phyloP scores from a whole-genome alignment of 1,284 basidiomycete species.

The Boletus smithii region DNA sequence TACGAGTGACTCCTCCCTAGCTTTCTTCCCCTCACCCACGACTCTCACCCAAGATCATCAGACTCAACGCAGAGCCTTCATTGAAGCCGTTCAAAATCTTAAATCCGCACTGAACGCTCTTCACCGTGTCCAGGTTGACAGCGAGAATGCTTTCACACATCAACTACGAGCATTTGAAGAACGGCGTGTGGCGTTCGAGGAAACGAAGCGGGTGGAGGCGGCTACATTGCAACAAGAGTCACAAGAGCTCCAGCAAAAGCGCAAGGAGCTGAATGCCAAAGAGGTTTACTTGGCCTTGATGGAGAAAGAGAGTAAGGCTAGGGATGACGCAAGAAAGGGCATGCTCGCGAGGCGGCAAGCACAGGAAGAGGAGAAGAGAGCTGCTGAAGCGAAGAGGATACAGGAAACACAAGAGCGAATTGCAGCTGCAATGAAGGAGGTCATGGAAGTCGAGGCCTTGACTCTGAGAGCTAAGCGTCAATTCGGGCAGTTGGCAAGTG shows the following conservation, averaged over 20 bases:
- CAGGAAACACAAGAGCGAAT: slow-evolving; percentile 23
- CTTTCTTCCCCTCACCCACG: slow-evolving; percentile 1
- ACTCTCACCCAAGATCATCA: slow-evolving; percentile 14
- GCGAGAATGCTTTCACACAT: slow-evolving; percentile 14
- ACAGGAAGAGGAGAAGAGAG: slow-evolving; percentile 26
- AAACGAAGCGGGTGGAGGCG: slow-evolving; percentile 11
- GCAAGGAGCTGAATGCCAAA: slow-evolving; percentile 22
- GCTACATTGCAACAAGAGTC: slow-evolving; percentile 6
- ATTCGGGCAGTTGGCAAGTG: slow-evolving; percentile 1
- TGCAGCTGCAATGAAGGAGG: slow-evolving; percentile 19
- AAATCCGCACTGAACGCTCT: slow-evolving; percentile 6
- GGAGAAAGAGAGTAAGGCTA: slow-evolving; percentile 27
- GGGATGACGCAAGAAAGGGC: slow-evolving; percentile 25
- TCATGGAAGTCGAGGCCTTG: slow-evolving; percentile 12
- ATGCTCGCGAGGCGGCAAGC: slow-evolving; percentile 22
- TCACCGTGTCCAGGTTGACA: slow-evolving; percentile 18
- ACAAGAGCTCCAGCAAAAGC: slow-evolving; percentile 15
- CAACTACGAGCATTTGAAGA: slow-evolving; percentile 17
- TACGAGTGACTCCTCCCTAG: neutral
- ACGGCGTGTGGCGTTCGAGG: slow-evolving; percentile 21
- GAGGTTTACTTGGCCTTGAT: slow-evolving; percentile 18
- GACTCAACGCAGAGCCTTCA: slow-evolving; percentile 11
- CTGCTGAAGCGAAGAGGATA: slow-evolving; percentile 16
- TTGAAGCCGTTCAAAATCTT: slow-evolving; percentile 14
- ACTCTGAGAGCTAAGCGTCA: slow-evolving; percentile 4